Evolutionary conservation across 495 filamentous ascomycete genomes (phyloP).

Genomic region (Aspergillus carlsbadensis): DNA sequence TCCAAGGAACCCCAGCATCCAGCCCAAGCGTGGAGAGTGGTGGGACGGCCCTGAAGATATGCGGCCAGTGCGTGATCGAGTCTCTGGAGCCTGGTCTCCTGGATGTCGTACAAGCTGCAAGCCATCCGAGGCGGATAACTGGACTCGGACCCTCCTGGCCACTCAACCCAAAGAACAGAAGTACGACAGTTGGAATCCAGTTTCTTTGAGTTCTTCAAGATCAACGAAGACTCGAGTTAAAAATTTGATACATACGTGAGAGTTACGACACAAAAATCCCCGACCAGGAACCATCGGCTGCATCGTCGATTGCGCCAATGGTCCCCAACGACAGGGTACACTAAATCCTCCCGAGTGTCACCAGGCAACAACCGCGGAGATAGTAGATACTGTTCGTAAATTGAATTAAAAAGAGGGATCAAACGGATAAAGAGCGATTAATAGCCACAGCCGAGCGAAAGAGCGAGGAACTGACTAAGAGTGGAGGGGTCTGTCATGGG

Average conservation of each 20-base stretch:
- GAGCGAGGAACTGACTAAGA: background rate
- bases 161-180: background rate
- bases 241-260: background rate
- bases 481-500: background rate
- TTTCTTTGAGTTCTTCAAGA: background rate
- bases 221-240: background rate
- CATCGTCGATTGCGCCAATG: too few species aligned
- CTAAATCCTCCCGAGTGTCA: constrained; percentile 3
- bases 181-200: background rate
- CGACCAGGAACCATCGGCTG: constrained; percentile 13
- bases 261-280: background rate
- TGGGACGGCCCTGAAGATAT: constrained; percentile 15
- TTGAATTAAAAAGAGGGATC: background rate
- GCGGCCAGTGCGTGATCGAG: constrained; percentile 24
- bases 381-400: background rate
- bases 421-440: background rate
- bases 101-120: constrained; percentile 19
- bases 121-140: constrained; percentile 17
- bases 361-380: background rate
- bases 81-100: background rate
- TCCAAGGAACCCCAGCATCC: background rate
- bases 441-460: background rate
- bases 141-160: background rate
- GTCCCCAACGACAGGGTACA: constrained; percentile 10
- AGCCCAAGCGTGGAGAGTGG: constrained; percentile 15